Conservation (phyloP, 179 eudicot genomes). For the Beta corolliflora region DNA sequence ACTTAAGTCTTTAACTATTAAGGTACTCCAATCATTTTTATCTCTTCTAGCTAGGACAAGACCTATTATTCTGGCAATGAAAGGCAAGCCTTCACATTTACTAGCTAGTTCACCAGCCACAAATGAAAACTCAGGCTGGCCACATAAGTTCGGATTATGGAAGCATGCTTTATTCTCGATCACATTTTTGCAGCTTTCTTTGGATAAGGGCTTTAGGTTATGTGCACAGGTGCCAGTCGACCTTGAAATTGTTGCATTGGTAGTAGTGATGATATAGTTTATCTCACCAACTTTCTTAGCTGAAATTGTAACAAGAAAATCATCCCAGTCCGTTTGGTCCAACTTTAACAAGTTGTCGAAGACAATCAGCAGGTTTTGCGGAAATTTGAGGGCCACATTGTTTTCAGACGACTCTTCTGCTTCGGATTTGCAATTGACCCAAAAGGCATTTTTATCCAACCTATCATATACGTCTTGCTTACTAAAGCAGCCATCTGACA, state of each 20-base stretch:
- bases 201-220: background rate
- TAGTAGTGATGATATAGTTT: constrained; percentile 17
- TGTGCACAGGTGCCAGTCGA: background rate
- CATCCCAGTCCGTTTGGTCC: background rate
- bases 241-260: background rate
- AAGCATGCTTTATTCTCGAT: background rate
- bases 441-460: background rate
- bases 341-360: constrained; percentile 8
- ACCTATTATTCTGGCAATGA: constrained; percentile 6
- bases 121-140: background rate
- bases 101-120: background rate
- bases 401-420: too few relatives aligned
- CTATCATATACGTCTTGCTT: background rate
- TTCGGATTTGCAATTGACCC: too few relatives aligned
- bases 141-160: background rate
- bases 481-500: background rate
- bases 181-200: background rate
- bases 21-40: background rate
- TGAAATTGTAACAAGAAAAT: background rate
- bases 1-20: background rate
- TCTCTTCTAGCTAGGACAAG: background rate
- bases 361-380: background rate
- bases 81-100: constrained; percentile 16
- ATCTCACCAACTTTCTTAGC: background rate
- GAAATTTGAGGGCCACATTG: background rate